A percentile compares a stretch with the other conserved stretches of the same genome.
phyloP scores from a whole-genome alignment of 2,329 filamentous ascomycete genomes.

The Myriosclerotinia curreyana region DNA sequence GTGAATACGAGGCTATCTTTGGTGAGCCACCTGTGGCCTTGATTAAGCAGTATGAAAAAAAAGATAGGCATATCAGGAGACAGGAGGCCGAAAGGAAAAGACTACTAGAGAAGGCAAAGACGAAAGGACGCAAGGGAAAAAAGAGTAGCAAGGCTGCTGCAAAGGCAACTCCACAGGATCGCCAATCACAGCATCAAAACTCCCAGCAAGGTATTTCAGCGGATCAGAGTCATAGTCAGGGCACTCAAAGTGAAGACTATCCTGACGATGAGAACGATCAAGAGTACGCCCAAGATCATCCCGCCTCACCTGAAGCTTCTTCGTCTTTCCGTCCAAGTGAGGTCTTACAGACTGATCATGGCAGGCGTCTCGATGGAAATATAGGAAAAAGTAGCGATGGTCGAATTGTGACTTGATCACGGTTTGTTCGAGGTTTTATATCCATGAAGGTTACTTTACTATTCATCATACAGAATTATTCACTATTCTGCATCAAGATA shows the following conservation, averaged over 20 bases:
- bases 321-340: conserved; percentile 11
- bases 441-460: not conserved
- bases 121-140: conserved; percentile 86
- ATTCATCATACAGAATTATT: not conserved
- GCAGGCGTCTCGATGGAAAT: conserved; percentile 12
- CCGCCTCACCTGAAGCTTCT: conserved; percentile 4
- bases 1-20: conserved; percentile 95
- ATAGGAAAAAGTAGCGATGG: conserved; percentile 16
- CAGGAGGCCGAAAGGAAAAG: conserved; percentile 82
- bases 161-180: conserved; percentile 34
- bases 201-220: conserved; percentile 41
- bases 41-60: conserved; percentile 90
- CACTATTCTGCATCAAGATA: conserved; percentile 10
- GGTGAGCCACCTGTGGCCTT: conserved; percentile 80
- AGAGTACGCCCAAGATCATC: conserved; percentile 38
- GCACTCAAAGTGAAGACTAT: conserved; percentile 49
- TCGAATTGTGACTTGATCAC: conserved; percentile 16
- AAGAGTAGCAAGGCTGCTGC: conserved; percentile 63
- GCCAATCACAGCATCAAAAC: conserved; percentile 34
- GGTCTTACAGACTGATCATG: conserved; percentile 4
- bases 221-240: conserved; percentile 39
- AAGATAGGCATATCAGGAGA: conserved; percentile 80
- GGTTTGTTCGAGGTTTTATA: not conserved
- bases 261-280: conserved; percentile 50
- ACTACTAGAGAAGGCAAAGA: conserved; percentile 87